Base-by-base conservation (phyloP, 1,284 basidiomycete genomes). In the Cutaneotrichosporon curvatum region DNA sequence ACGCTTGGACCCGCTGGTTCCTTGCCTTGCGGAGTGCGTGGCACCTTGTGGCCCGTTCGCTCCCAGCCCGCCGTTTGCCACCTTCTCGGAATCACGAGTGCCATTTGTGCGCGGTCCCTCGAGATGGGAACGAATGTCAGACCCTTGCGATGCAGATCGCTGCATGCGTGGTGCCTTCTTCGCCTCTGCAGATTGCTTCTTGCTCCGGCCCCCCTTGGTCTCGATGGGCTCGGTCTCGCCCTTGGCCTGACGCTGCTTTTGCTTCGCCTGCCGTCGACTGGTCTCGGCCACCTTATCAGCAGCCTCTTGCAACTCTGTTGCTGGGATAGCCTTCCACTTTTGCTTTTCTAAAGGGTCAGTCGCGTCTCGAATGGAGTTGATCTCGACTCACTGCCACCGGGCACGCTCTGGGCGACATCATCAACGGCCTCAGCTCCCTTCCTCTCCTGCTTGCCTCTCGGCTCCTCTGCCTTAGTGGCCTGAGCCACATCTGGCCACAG, bases 291-390 rank as follows among this genome's bases (percentile, higher is more conserved):
- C 68, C 54, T 66, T 60, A 45, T 73, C 71, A 3, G 64, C 63
- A 9, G 71, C 69, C 20, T 69, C 69, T 23, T 69, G 63, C n/a
- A 73, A 57, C 46, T 73, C 70, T 0, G 62, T 51, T 2, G 68
- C 65, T 4, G 71, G 68, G 19, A 73, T 73, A 5, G 68, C 53
- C 7, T 52, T 71, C 72, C 72, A 73, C 54, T 71, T 72, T 22
- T 58, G 61, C 57, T 71, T 71, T 51, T 67, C 69, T 71, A 42
- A 7, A 18, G 43, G 30, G 28, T 25, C n/a, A 36, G 22, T 45
- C 19, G 30, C 12, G 11, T 9, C 36, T 23, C 7, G 11, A 11
- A 33, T 14, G 21, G 34, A 28, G 12, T 7, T 28, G 7, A 28
- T 28, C 31, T 22, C 12, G 8, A 59, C 58, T 58, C 43, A 61